Conservation (phyloP, 768 basidiomycete species). For the Pisolithus marmoratus region DNA sequence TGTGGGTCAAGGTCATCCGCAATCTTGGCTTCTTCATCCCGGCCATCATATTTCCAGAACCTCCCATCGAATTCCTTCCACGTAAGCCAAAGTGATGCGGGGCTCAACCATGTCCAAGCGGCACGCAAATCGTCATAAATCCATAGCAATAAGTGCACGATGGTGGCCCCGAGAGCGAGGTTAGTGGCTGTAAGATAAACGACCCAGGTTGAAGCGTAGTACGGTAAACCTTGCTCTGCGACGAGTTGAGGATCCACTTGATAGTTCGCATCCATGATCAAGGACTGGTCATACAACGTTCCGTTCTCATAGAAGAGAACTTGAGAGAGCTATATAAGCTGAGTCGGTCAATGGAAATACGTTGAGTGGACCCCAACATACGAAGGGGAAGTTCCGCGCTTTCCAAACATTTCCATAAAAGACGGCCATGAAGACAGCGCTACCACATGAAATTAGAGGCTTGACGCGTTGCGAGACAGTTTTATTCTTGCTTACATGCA, state of each 20-base stretch:
- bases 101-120: slow-evolving; percentile 43
- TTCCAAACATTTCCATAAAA: slow-evolving; percentile 52
- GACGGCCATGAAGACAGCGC: slow-evolving; percentile 29
- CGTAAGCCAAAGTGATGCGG: slow-evolving; percentile 20
- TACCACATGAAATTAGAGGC: slow-evolving; percentile 3
- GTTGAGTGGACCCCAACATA: slow-evolving; percentile 3
- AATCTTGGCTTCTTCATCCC: slow-evolving; percentile 19
- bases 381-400: slow-evolving; percentile 55
- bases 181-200: slow-evolving; percentile 14
- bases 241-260: slow-evolving; percentile 46
- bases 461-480: background rate
- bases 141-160: slow-evolving; percentile 50
- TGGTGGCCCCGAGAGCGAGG: slow-evolving; percentile 37
- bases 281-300: slow-evolving; percentile 44
- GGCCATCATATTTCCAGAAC: slow-evolving; percentile 27
- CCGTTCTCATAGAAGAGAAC: slow-evolving; percentile 48
- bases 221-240: slow-evolving; percentile 33
- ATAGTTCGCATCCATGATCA: slow-evolving; percentile 48
- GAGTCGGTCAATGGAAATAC: background rate
- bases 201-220: slow-evolving; percentile 24
- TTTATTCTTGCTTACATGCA: slow-evolving; percentile 38
- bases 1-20: slow-evolving; percentile 45
- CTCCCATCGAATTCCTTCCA: slow-evolving; percentile 36
- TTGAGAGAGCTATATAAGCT: slow-evolving; percentile 36
- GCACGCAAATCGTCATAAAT: slow-evolving; percentile 43